Base-by-base conservation (phyloP, 345 rosid genomes). In the Erodium maritimum region DNA sequence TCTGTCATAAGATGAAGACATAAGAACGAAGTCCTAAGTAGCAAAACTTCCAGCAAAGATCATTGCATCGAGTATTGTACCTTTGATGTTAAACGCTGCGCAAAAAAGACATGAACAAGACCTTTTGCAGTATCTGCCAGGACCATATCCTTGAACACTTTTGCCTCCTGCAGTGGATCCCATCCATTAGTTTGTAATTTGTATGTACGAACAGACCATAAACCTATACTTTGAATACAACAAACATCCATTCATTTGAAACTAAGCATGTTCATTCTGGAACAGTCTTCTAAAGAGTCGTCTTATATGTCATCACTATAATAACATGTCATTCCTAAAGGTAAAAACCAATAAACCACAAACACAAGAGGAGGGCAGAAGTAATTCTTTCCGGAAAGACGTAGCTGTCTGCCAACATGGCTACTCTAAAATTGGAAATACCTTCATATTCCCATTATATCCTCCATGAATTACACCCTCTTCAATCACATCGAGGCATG, bases 391-490 rank as follows among this genome's bases (percentile, higher is more conserved):
- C 4, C 9, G 37, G 37, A 29, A 29, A n/a, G 37, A n/a, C n/a
- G n/a, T n/a, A 29, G 16, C 48, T 60, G 59, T 23, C 24, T 23
- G 23, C n/a, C 37, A 29, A 29, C 22, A 45, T 11, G 5, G 53
- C 51, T 66, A 65, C 7, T 16, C 22, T 24, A 34, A 23, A 23
- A 60, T 50, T 2, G 21, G 48, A 42, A 42, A 42, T 71, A 88
- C 98, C 98, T 84, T 77, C 14, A 91, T 78, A 75, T 86, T 83
- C 33, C 98, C 98, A 62, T 33, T 80, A 58, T 91, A 86, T 69
- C 98, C 96, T 71, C 96, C 98, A 76, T 91, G 95, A 67, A 83
- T 24, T 58, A 91, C 67, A 60, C 98, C 98, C 46, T 83, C 95
- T 77, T 91, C 98, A 34, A 91, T 88, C 59, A 86, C 91, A 73